Conservation (phyloP, 2,329 filamentous ascomycete genomes). For the Aspergillus fumigatus region DNA sequence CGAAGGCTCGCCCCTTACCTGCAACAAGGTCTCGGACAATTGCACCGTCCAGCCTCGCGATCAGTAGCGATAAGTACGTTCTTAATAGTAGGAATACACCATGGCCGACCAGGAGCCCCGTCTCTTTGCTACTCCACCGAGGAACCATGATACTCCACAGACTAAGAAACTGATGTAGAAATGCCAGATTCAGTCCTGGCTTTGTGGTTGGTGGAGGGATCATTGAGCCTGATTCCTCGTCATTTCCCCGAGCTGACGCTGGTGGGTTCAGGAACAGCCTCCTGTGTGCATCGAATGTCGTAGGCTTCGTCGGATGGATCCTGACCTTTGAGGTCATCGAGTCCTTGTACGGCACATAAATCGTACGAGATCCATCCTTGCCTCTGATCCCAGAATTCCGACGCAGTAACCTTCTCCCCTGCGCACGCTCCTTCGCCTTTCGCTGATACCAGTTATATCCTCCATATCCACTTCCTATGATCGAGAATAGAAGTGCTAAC, state of each 20-base stretch:
- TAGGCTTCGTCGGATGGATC: constrained; percentile 82
- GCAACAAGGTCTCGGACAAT: constrained; percentile 96
- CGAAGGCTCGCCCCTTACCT: constrained; percentile 81
- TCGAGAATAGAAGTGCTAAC: constrained; percentile 68
- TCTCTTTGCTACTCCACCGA: constrained; percentile 91
- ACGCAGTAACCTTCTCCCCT: constrained; percentile 74
- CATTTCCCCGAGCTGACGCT: constrained; percentile 69
- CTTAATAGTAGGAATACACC: constrained; percentile 83
- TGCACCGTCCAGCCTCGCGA: constrained; percentile 89
- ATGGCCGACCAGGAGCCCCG: constrained; percentile 82
- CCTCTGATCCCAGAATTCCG: constrained; percentile 89
- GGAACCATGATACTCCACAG: constrained; percentile 97
- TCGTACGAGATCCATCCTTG: constrained; percentile 90
- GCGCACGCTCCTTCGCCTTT: constrained; percentile 71
- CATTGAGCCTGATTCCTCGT: constrained; percentile 54
- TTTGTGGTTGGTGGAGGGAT: constrained; percentile 88
- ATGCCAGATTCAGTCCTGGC: constrained; percentile 89
- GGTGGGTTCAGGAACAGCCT: constrained; percentile 90
- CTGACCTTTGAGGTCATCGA: constrained; percentile 74
- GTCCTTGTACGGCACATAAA: constrained; percentile 90
- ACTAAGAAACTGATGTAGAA: constrained; percentile 93
- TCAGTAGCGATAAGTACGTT: constrained; percentile 89
- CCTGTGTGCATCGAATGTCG: constrained; percentile 94
- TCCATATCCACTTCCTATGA: constrained; percentile 74
- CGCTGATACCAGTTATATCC: constrained; percentile 72